Conservation (phyloP, 2,329 filamentous ascomycete genomes). For the Penicillium thymicola region DNA sequence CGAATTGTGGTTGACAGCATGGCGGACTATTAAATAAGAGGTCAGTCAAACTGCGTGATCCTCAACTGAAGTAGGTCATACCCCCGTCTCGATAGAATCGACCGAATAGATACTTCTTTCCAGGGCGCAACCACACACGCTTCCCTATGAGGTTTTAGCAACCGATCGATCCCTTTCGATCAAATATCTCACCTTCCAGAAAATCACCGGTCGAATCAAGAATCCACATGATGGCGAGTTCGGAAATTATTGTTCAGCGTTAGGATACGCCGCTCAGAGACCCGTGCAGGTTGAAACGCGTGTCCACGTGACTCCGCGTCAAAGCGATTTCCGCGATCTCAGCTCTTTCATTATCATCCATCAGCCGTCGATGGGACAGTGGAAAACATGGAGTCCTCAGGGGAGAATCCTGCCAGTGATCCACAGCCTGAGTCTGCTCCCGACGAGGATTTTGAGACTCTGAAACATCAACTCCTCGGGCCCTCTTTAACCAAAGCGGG, state of each 20-base stretch:
- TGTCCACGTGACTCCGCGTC: constrained; percentile 35
- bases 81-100: constrained; percentile 65
- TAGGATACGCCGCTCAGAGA: neutral
- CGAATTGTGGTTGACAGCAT: constrained; percentile 72
- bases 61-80: constrained; percentile 30
- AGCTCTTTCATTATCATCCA: neutral
- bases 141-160: constrained; percentile 51
- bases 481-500: constrained; percentile 92
- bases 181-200: constrained; percentile 47
- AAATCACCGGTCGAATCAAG: constrained; percentile 53
- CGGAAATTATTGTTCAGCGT: constrained; percentile 13
- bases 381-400: constrained; percentile 22
- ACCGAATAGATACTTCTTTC: constrained; percentile 81
- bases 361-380: constrained; percentile 9
- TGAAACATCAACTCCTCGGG: constrained; percentile 87
- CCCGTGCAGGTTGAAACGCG: constrained; percentile 29
- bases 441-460: constrained; percentile 52
- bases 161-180: neutral
- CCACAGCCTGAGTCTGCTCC: neutral
- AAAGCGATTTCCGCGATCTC: constrained; percentile 16
- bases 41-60: neutral
- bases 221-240: constrained; percentile 58
- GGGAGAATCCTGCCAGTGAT: constrained; percentile 14
- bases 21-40: constrained; percentile 51
- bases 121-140: constrained; percentile 79